phyloP scores from a whole-genome alignment of 768 basidiomycete genomes.

The Rhodotorula toruloides region DNA sequence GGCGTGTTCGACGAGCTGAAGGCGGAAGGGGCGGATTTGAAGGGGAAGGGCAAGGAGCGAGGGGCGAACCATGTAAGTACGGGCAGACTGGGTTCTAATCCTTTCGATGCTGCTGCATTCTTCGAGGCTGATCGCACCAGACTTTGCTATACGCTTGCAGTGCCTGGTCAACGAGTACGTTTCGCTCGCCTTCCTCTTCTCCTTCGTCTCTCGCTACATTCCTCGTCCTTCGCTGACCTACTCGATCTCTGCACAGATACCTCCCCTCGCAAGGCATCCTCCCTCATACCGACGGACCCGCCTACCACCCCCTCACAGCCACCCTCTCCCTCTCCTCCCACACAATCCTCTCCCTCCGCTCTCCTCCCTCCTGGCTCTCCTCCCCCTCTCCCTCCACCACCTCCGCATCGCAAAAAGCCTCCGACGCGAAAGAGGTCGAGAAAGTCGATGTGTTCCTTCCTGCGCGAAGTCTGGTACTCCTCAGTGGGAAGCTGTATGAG shows the following conservation, averaged over 20 bases:
- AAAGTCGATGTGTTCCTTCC: slow-evolving; percentile 69
- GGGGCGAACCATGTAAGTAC: slow-evolving; percentile 69
- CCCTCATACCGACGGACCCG: slow-evolving; percentile 90
- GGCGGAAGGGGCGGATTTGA: not conserved
- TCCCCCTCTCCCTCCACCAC: slow-evolving; percentile 49
- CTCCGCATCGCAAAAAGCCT: not conserved
- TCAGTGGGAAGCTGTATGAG: slow-evolving; percentile 63
- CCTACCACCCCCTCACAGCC: slow-evolving; percentile 78
- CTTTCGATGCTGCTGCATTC: slow-evolving; percentile 1
- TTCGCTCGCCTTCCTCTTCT: not conserved
- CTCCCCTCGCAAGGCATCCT: slow-evolving; percentile 87
- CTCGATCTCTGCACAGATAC: slow-evolving; percentile 54
- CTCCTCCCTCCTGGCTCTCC: slow-evolving; percentile 50
- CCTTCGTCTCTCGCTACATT: not conserved
- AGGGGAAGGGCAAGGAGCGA: slow-evolving; percentile 52
- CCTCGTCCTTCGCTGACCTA: not conserved
- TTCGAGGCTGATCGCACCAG: too few species aligned
- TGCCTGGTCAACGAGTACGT: slow-evolving; percentile 38
- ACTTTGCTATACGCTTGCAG: too few species aligned
- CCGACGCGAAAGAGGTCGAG: slow-evolving; percentile 33
- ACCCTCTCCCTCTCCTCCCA: slow-evolving; percentile 86
- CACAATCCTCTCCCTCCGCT: slow-evolving; percentile 74
- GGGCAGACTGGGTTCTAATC: slow-evolving; percentile 8
- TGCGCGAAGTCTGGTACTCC: slow-evolving; percentile 76
- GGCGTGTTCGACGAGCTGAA: slow-evolving; percentile 59